Conservation (phyloP, 2,329 filamentous ascomycete genomes). For the Fusarium tupiense region DNA sequence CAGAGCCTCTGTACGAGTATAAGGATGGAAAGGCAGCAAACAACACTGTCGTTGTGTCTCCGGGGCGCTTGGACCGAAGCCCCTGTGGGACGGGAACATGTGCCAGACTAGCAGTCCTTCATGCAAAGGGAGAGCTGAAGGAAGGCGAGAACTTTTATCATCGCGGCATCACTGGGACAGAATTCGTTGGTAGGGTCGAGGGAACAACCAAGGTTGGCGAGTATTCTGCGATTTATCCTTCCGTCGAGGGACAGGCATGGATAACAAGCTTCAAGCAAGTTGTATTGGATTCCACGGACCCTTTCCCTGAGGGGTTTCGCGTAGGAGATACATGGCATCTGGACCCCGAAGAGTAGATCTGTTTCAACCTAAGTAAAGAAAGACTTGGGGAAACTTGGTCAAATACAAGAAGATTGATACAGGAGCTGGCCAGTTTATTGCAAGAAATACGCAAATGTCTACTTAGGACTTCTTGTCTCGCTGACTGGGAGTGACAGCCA, state of each 20-base stretch:
- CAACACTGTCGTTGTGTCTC: slow-evolving; percentile 29
- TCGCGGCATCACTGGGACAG: slow-evolving; percentile 18
- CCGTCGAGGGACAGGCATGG: slow-evolving; percentile 20
- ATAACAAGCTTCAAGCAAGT: slow-evolving; percentile 33
- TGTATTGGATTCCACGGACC: slow-evolving; percentile 19
- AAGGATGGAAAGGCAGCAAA: slow-evolving; percentile 14
- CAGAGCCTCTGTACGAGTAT: not conserved
- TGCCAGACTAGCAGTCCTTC: slow-evolving; percentile 20
- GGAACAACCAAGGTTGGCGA: slow-evolving; percentile 14
- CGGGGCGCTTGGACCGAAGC: slow-evolving; percentile 23
- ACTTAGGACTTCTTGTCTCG: not conserved
- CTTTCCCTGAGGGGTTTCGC: slow-evolving; percentile 23
- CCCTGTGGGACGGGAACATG: slow-evolving; percentile 32
- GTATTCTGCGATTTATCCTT: slow-evolving; percentile 16
- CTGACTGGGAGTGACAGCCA: not conserved
- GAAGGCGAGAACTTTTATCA: slow-evolving; percentile 19
- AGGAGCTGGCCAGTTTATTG: not conserved
- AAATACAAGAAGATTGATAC: not conserved
- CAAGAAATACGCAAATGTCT: not conserved
- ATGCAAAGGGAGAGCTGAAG: slow-evolving; percentile 18
- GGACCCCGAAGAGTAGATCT: not conserved
- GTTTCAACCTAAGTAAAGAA: fast-evolving
- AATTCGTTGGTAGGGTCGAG: slow-evolving; percentile 14
- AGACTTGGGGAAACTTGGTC: not conserved
- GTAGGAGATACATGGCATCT: slow-evolving; percentile 27